Conservation (phyloP, 805 yeast species). For the Saccharomycopsis amapae region DNA sequence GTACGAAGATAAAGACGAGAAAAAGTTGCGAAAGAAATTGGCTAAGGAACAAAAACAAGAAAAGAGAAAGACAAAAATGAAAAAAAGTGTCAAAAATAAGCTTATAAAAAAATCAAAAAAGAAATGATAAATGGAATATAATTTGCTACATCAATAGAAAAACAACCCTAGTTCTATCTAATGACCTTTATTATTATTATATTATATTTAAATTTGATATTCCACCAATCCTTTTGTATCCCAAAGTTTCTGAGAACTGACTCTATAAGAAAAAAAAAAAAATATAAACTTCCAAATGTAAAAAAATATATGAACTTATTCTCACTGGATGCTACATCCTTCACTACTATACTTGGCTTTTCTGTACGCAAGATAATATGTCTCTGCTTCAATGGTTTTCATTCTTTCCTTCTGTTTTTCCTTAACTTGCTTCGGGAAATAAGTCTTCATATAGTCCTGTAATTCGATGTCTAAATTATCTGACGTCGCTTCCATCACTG, state of each 20-base stretch:
- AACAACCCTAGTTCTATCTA: no score
- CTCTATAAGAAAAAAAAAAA: background rate
- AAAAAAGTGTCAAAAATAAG: conserved; percentile 76
- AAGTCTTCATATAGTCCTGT: conserved; percentile 45
- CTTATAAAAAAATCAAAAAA: conserved; percentile 50
- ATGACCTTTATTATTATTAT: no score
- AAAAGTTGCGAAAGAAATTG: conserved; percentile 65
- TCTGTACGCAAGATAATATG: conserved; percentile 26
- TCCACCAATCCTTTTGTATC: no score
- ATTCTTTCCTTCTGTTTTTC: conserved; percentile 51
- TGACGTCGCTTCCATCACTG: conserved; percentile 51
- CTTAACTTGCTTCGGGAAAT: conserved; percentile 64
- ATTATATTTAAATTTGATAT: no score
- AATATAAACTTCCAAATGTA: background rate
- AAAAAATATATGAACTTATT: background rate
- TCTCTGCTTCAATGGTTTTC: conserved; percentile 39
- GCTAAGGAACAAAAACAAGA: conserved; percentile 75
- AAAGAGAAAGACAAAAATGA: conserved; percentile 74
- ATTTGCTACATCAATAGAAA: no score
- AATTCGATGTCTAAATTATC: conserved; percentile 49
- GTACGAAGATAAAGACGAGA: conserved; percentile 69
- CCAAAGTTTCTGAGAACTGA: background rate
- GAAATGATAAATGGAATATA: no score
- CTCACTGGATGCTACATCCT: conserved; percentile 2
- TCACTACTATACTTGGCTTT: background rate